Conservation (phyloP, 345 rosid genomes). For the Mallotus nudiflorus region DNA sequence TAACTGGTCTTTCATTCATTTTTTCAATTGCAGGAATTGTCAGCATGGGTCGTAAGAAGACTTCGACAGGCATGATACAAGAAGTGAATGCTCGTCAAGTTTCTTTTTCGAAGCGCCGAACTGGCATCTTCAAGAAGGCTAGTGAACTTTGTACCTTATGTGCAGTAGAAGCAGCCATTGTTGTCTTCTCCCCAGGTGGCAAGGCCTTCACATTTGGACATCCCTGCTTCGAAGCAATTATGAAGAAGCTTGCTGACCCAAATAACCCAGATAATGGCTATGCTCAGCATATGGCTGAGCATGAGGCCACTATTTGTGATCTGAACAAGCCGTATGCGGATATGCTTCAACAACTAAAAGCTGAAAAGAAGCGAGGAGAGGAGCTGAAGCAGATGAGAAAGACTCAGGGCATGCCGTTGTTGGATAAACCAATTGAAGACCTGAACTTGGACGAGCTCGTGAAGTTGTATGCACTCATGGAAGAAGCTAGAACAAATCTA, state of each 20-base stretch:
- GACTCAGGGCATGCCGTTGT: neutral
- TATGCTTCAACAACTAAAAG: conserved; percentile 7
- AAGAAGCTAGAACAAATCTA: neutral
- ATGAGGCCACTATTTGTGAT: conserved; percentile 5
- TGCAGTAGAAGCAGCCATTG: conserved; percentile 12
- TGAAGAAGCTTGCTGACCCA: neutral
- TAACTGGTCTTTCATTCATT: neutral
- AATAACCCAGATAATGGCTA: neutral
- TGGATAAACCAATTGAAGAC: conserved; percentile 13
- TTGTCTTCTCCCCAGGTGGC: conserved; percentile 11
- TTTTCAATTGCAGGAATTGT: conserved; percentile 1
- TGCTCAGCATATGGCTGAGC: neutral
- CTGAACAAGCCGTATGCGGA: conserved; percentile 12
- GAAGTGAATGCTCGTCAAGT: neutral
- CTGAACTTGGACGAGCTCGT: conserved; percentile 12
- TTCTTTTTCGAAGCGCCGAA: neutral
- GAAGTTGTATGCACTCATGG: neutral
- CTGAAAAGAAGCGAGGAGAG: conserved; percentile 9
- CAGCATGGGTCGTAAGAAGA: neutral
- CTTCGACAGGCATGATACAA: neutral
- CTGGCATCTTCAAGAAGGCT: conserved; percentile 16
- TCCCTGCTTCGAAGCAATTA: neutral
- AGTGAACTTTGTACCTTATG: conserved; percentile 21
- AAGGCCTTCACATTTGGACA: conserved; percentile 8
- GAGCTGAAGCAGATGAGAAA: neutral